Evolutionary conservation across 805 yeast species (phyloP), one percentile per base, ranked within the genome.

Genomic region (Ogataea sp.): DNA sequence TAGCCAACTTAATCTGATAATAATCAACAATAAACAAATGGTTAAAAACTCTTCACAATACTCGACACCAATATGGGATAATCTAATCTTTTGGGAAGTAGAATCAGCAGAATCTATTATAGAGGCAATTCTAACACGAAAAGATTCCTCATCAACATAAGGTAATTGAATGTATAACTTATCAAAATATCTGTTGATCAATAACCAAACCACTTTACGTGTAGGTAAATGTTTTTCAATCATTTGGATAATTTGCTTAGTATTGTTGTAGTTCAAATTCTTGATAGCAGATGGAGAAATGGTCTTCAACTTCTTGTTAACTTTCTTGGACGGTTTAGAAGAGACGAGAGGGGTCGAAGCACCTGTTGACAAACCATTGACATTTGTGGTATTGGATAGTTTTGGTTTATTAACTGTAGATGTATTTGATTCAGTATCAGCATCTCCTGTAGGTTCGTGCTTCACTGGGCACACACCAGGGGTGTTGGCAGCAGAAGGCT

Each of bases 161-260:
- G 93, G 89, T 48, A 81, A 64, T 41, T 72, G 78, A 13, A 83
- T 71, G 52, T 83, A 83, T 5, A 81, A 58, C 26, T 68, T 65
- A 10, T 65, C 67, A 52, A 82, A 82, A 45, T 74, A 82, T 45
- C 78, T 62, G 42, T 78, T 75, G 23, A 81, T 59, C 36, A 78
- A 61, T 34, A 68, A 50, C 75, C 83, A 74, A 8, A 80, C 65
- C 1, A 75, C 67, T 41, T 65, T 67, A 47, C 73, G 71, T 23
- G 62, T 67, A 0, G 89, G 89, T 35, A 81, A 49, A 38, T 64
- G 59, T 40, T 61, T 61, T 45, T 70, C 70, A 43, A 69, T 63
- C 6, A 68, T 63, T 11, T 60, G 47, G 3, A 67, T 52, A 20
- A 61, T 56, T 39, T 62, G 58, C 20, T 68, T 63, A 14, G 66